These are phyloP conservation scores for Arthrinium phaeospermum DNA, from an alignment of 2,329 filamentous ascomycete genomes.

Conservation along the genomic window DNA sequence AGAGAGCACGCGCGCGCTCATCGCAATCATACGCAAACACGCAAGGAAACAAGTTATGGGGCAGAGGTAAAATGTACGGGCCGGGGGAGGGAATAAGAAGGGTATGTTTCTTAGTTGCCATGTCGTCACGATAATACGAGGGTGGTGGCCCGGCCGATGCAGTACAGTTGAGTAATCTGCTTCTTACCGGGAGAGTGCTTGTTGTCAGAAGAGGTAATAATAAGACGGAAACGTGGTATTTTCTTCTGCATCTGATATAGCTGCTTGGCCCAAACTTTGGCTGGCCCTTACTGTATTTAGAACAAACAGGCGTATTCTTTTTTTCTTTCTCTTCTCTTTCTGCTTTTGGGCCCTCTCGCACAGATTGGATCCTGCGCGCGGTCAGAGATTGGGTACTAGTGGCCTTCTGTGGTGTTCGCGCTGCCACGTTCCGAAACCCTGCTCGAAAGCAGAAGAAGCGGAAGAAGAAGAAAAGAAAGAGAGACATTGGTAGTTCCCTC, in stretches of 20 bases:
- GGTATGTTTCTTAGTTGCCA: too few species aligned
- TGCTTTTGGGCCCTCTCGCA: conserved; percentile 1
- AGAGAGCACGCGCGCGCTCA: not conserved
- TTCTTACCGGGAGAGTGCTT: not conserved
- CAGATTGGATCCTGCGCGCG: not conserved
- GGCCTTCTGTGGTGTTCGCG: conserved; percentile 6
- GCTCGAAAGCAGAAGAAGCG: not conserved
- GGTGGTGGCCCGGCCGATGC: not conserved
- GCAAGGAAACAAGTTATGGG: not conserved
- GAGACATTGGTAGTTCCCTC: not conserved
- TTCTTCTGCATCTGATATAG: not conserved
- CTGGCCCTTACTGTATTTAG: not conserved
- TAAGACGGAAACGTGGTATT: not conserved
- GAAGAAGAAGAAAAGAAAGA: not conserved
- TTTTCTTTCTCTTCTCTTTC: not conserved
- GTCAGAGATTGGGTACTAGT: not conserved
- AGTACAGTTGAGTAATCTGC: not conserved
- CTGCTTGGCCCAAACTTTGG: not conserved
- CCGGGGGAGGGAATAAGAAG: not conserved
- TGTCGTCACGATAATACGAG: not conserved
- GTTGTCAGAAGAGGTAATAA: not conserved
- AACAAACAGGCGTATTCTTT: not conserved
- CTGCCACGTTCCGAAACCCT: not conserved
- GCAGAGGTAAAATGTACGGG: not conserved
- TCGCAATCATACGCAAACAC: not conserved